Evolutionary conservation across 148 eudicot genomes (phyloP).

Genomic region (Rhododendron ovatum): DNA sequence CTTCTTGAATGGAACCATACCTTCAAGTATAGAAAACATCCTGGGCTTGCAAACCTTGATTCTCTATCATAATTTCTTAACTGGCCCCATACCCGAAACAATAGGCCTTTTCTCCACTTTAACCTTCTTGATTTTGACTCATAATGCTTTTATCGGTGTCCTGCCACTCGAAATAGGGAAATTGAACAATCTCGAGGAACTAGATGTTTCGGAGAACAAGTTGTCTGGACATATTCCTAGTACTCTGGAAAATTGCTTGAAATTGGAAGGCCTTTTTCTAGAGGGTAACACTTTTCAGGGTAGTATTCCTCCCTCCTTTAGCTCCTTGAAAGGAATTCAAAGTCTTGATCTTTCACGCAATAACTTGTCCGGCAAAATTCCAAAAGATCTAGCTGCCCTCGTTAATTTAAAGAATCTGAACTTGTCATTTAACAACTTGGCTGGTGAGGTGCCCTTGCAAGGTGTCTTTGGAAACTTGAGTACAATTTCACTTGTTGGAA

Average conservation of each 20-base stretch:
- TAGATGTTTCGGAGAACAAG: not conserved
- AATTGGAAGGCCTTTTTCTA: not conserved
- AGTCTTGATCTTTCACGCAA: not conserved
- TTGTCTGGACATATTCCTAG: conserved; percentile 7
- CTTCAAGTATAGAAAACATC: conserved; percentile 12
- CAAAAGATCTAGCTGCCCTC: not conserved
- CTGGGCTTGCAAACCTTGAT: not conserved
- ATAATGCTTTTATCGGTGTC: not conserved
- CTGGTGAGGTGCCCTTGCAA: not conserved
- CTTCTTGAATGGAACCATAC: conserved; percentile 17
- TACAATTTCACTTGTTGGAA: not conserved
- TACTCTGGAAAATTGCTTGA: not conserved
- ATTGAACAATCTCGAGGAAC: not conserved
- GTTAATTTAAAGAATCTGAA: not conserved
- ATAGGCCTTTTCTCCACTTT: not conserved
- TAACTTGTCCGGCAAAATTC: not conserved
- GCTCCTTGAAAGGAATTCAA: not conserved
- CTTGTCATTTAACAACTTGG: not conserved
- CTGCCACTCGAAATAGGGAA: not conserved
- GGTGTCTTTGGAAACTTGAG: conserved; percentile 3
- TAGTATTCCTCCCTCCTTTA: not conserved
- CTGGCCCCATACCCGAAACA: conserved; percentile 13
- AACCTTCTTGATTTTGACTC: not conserved
- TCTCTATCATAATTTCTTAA: conserved; percentile 10
- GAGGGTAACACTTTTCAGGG: not conserved